Evolutionary conservation across 1,139 yeast species (phyloP).

Genomic region (Yamadazyma mexicana): DNA sequence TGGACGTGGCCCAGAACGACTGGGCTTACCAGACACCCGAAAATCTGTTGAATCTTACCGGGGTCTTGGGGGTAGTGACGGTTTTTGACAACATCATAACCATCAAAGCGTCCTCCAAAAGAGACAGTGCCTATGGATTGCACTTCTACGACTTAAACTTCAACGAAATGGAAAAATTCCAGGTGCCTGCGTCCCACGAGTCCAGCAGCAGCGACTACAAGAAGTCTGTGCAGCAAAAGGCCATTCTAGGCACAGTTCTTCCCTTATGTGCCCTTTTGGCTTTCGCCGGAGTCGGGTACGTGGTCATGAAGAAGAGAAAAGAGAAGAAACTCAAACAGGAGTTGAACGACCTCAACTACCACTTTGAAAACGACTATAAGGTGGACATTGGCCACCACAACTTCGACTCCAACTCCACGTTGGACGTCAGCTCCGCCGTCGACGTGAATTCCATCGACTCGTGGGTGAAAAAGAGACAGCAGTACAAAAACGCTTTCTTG

Average conservation of each 20-base stretch:
- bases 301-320: conserved; percentile 22
- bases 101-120: conserved; percentile 11
- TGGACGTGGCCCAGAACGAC: conserved; percentile 25
- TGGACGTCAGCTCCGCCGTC: conserved; percentile 37
- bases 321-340: conserved; percentile 21
- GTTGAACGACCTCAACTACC: conserved; percentile 33
- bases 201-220: conserved; percentile 5
- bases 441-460: conserved; percentile 43
- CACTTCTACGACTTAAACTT: conserved; percentile 19
- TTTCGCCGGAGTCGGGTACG: conserved; percentile 18
- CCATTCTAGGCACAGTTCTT: conserved; percentile 37
- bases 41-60: conserved; percentile 22
- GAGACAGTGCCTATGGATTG: conserved; percentile 12
- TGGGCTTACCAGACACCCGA: conserved; percentile 32
- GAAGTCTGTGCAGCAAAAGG: conserved; percentile 22
- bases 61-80: conserved; percentile 43
- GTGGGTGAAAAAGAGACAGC: conserved; percentile 54
- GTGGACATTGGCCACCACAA: conserved; percentile 8
- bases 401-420: conserved; percentile 42
- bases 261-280: conserved; percentile 28
- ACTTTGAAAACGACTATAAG: conserved; percentile 29
- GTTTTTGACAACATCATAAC: conserved; percentile 43
- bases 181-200: conserved; percentile 11
- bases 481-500: conserved; percentile 37
- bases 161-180: conserved; percentile 16